Conservation (phyloP, 2,329 filamentous ascomycete species). For the Grosmannia penicillata region DNA sequence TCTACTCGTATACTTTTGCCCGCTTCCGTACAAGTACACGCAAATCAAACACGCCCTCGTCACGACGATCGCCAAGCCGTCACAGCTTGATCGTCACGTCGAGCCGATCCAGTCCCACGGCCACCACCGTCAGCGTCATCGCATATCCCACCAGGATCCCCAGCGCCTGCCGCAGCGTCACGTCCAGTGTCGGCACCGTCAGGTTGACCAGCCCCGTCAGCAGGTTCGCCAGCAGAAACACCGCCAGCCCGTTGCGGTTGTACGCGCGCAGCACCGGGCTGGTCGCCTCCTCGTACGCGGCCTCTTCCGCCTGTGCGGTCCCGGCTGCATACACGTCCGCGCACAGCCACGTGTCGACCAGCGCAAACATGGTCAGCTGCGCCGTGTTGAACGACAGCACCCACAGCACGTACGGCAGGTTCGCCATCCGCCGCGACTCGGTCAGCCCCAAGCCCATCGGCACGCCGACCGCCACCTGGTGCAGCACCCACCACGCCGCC, state of each 20-base stretch:
- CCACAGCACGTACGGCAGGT: slow-evolving; percentile 88
- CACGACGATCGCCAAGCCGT: too few relatives aligned
- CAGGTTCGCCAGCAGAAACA: slow-evolving; percentile 82
- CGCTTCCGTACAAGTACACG: not conserved
- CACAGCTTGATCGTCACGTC: slow-evolving; percentile 59
- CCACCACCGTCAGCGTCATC: slow-evolving; percentile 48
- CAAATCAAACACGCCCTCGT: too few relatives aligned
- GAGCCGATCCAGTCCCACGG: slow-evolving; percentile 48
- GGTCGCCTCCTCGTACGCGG: slow-evolving; percentile 54
- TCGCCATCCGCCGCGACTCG: slow-evolving; percentile 81
- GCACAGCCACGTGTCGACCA: slow-evolving; percentile 67
- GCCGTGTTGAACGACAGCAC: slow-evolving; percentile 77
- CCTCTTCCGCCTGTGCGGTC: slow-evolving; percentile 41
- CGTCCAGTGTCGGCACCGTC: slow-evolving; percentile 67
- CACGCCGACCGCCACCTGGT: slow-evolving; percentile 47
- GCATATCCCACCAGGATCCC: slow-evolving; percentile 62
- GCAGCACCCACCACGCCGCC: slow-evolving; percentile 53
- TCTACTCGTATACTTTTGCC: too few relatives aligned
- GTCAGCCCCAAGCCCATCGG: slow-evolving; percentile 59
- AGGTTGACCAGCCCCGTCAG: slow-evolving; percentile 83
- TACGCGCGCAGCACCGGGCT: slow-evolving; percentile 70
- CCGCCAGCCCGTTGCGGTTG: slow-evolving; percentile 72
- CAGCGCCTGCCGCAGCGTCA: slow-evolving; percentile 50
- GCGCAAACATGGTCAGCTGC: slow-evolving; percentile 67
- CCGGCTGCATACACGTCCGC: slow-evolving; percentile 45